Evolutionary conservation across 75 land plant species (phyloP), one percentile per base, ranked within the genome.

Genomic region (Gnetum montanum): DNA sequence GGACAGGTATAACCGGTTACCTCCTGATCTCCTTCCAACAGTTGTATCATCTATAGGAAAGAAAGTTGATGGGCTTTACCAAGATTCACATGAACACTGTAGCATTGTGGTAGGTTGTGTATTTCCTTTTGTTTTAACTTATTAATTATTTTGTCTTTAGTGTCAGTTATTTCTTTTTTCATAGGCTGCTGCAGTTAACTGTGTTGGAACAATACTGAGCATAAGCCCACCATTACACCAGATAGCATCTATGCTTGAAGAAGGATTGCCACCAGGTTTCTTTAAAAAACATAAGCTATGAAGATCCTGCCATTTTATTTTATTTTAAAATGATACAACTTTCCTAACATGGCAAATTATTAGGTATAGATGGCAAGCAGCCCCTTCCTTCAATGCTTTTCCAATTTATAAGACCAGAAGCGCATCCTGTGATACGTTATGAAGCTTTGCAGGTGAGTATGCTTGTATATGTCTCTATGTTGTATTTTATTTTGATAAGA

Each of bases 1-100:
- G n/a, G 59, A 60, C 53, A 95, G 99, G 71, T 95, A 78, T 68
- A 44, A 78, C 59, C 84, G 99, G 40, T 76, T 95, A 74, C 97
- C 99, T 35, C 57, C 6, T 11, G 84, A 78, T 26, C 59, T 95
- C 31, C 72, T 95, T 65, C 77, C 86, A 35, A 62, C 57, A 56
- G 72, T 75, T 56, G 55, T 95, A 54, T 29, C 56, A 34, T 65
- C 97, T 59, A 49, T 95, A 28, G 49, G 44, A 22, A 47, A 64
- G 65, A 78, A 68, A 67, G 65, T 72, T 30, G 43, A 57, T 20
- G 65, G 70, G 2, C 71, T 72, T 4, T 67, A 77, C 64, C 30
- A 48, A 25, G 61, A 53, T 16, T 71, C 48, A 64, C 43, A 20
- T 67, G 91, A 83, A 47, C 83, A 77, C 50, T 62, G 37, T 60